Conservation (phyloP, 2,329 filamentous ascomycete species). For the Ophiostoma angusticollis region DNA sequence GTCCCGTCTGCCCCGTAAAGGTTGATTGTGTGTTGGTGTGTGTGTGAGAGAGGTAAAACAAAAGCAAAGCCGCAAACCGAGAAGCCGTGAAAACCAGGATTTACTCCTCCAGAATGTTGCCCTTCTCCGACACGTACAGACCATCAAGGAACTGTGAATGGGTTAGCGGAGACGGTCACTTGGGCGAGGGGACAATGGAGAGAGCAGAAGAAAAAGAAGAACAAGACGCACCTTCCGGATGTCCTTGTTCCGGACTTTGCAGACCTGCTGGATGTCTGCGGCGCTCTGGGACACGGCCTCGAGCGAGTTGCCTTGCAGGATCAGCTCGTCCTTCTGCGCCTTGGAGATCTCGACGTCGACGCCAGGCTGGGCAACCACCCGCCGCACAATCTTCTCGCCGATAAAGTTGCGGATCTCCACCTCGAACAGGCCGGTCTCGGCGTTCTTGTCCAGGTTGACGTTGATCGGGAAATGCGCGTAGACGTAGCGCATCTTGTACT, state of each 20-base stretch:
- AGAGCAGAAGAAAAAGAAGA: background rate
- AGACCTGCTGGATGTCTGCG: conserved; percentile 99
- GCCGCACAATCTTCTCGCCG: conserved; percentile 97
- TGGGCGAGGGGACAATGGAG: background rate
- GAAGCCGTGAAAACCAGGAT: conserved; percentile 6
- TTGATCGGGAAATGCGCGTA: conserved; percentile 99
- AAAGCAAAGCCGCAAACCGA: conserved; percentile 10
- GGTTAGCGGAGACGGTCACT: conserved; percentile 16
- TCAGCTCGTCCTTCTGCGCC: conserved; percentile 94
- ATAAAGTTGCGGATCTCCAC: conserved; percentile 99
- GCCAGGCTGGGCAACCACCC: conserved; percentile 76
- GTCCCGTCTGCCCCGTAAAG: no score
- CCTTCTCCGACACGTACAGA: conserved; percentile 98
- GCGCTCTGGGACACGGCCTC: conserved; percentile 97
- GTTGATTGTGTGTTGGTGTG: conserved; percentile 1
- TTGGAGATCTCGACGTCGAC: conserved; percentile 84
- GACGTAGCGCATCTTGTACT: conserved; percentile 99
- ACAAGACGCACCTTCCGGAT: conserved; percentile 70
- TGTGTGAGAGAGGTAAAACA: no score
- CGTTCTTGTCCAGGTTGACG: conserved; percentile 97
- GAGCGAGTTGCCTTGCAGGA: conserved; percentile 85
- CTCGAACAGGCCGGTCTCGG: conserved; percentile 73
- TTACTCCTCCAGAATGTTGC: conserved; percentile 72
- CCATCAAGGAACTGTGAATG: conserved; percentile 83
- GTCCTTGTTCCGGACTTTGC: conserved; percentile 99